Evolutionary conservation across 305 asterid species (phyloP).

Genomic region (Striga hermonthica): DNA sequence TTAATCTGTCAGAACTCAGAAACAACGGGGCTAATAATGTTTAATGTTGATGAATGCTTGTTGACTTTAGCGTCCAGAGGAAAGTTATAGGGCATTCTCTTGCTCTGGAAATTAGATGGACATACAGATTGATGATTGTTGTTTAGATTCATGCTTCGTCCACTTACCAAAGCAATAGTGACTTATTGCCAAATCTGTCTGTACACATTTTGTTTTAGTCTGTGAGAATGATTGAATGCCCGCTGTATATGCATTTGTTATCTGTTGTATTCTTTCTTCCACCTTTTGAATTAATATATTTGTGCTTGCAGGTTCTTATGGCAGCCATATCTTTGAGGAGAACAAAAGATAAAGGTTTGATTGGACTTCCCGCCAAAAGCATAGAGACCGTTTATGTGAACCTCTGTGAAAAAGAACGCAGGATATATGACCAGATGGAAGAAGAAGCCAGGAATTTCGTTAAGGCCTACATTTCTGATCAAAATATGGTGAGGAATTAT

Average conservation of each 20-base stretch:
- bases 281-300: background rate
- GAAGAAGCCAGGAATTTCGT: constrained; percentile 64
- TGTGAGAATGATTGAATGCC: background rate
- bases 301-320: constrained; percentile 66
- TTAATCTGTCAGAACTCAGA: too few species aligned
- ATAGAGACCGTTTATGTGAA: constrained; percentile 63
- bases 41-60: background rate
- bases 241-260: too few species aligned
- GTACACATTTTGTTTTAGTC: background rate
- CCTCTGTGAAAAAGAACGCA: constrained; percentile 75
- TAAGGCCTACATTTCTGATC: constrained; percentile 47
- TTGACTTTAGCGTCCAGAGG: background rate
- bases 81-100: background rate
- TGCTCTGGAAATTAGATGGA: background rate
- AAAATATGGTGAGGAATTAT: constrained; percentile 46
- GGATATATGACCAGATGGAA: constrained; percentile 85
- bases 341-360: constrained; percentile 69
- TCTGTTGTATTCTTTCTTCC: background rate
- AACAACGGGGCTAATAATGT: too few species aligned
- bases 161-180: too few species aligned
- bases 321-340: constrained; percentile 84
- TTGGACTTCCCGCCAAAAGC: constrained; percentile 70
- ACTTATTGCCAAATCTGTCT: background rate
- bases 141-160: background rate
- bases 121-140: background rate